Conservation (phyloP, 495 filamentous ascomycete species). For the Annulohypoxylon nitens region DNA sequence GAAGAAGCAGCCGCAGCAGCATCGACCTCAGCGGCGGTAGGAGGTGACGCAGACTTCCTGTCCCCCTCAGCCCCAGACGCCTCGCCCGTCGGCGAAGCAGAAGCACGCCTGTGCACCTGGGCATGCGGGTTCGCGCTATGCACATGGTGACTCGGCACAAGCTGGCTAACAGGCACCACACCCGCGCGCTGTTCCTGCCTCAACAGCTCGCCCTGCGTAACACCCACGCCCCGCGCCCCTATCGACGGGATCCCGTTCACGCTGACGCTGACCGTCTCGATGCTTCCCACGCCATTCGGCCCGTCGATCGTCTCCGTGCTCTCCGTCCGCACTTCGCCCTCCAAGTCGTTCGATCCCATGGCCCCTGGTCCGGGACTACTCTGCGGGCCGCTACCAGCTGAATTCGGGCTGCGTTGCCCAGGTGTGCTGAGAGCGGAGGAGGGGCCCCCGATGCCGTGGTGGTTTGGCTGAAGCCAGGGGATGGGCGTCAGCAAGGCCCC, state of each 20-base stretch:
- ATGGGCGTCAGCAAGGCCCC: constrained; percentile 95
- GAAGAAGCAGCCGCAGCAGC: constrained; percentile 15
- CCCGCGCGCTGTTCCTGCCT: constrained; percentile 83
- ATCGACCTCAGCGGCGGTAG: constrained; percentile 38
- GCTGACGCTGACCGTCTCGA: constrained; percentile 78
- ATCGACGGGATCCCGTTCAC: constrained; percentile 71
- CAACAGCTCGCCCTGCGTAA: constrained; percentile 82
- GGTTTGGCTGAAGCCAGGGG: constrained; percentile 75
- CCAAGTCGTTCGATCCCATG: constrained; percentile 50
- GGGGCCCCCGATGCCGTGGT: constrained; percentile 36
- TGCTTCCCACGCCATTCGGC: constrained; percentile 75
- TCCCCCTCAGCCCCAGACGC: constrained; percentile 47
- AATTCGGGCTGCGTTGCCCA: constrained; percentile 33
- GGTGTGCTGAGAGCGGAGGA: constrained; percentile 28
- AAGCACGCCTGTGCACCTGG: constrained; percentile 43
- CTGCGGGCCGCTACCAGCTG: constrained; percentile 33
- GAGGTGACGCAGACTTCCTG: constrained; percentile 34
- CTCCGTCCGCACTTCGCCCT: constrained; percentile 72
- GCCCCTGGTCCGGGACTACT: constrained; percentile 26
- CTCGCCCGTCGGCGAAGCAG: constrained; percentile 39
- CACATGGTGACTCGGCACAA: constrained; percentile 52
- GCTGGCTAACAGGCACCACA: constrained; percentile 68
- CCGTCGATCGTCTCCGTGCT: constrained; percentile 78
- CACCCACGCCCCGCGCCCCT: constrained; percentile 55
- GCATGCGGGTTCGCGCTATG: constrained; percentile 48